Conservation (phyloP, 345 rosid species). For the Adansonia digitata region DNA sequence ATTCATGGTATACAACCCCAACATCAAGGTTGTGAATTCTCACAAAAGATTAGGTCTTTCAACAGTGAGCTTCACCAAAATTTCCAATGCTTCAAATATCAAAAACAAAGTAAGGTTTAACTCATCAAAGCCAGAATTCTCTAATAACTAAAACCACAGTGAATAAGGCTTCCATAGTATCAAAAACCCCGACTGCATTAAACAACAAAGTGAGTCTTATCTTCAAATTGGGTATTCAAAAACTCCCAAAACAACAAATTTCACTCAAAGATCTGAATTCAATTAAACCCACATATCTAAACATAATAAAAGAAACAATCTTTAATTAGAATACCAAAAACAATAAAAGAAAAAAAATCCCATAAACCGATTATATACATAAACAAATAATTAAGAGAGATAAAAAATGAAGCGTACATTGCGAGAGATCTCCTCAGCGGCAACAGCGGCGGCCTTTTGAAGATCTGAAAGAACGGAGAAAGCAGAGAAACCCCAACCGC, state of each 20-base stretch:
- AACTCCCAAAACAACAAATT: neutral
- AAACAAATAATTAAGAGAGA: neutral
- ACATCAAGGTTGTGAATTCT: neutral
- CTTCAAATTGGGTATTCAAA: neutral
- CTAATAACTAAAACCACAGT: neutral
- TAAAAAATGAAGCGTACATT: conserved; percentile 42
- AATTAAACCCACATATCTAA: conserved; percentile 3
- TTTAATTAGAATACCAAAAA: neutral
- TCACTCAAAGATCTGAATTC: neutral
- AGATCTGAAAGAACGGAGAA: conserved; percentile 83
- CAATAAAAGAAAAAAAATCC: neutral
- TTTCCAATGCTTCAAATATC: neutral
- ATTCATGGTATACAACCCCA: neutral
- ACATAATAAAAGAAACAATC: neutral
- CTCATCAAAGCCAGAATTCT: neutral
- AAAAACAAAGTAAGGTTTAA: neutral
- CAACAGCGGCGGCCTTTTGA: conserved; percentile 63
- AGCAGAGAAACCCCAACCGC: conserved; percentile 89
- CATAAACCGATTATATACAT: neutral
- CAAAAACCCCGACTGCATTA: neutral
- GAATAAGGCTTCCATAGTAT: neutral
- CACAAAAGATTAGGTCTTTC: neutral
- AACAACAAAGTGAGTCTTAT: neutral
- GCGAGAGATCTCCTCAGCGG: conserved; percentile 85
- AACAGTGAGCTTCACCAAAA: neutral